Base-by-base conservation (phyloP, 306 rosid species). In the Castanea mollissima region DNA sequence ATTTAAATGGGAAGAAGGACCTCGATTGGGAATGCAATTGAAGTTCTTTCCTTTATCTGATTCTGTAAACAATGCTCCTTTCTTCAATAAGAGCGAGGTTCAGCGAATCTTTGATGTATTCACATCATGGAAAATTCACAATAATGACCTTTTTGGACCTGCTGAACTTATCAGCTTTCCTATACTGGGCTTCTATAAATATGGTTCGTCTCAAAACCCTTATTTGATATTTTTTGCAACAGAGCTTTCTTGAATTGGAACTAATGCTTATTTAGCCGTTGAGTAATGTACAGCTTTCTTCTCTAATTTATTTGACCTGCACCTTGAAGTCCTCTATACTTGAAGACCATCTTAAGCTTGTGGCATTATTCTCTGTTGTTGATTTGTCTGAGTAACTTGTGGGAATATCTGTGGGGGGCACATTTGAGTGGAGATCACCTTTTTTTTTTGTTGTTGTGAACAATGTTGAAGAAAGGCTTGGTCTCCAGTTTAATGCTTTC, bases 91-190 rank as follows among this genome's bases (percentile, higher is more conserved):
- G 0, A 87, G 87, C 0, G 99, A 94, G 86, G 82, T 94, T 78
- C 51, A 6, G 67, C 83, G 97, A 80, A 52, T 94, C 79, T 77
- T 34, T 56, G 4, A 32, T 82, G 69, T 25, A 89, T 92, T 92
- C 85, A 81, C 95, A 19, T 75, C 83, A 76, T 94, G 99, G 99
- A 46, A 18, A 3, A 89, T 94, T 86, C 76, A 62, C 7, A 92
- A 90, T 41, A 73, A 56, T 51, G 90, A 76, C 1, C 4, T 86
- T 29, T 94, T 91, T 80, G 99, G 99, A 38, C 99, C 99, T 38
- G 91, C 90, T 77, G 99, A 94, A 85, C 88, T 92, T 60, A 3
- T 87, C 38, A 18, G 58, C 56, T 81, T 92, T 78, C 29, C 57
- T 69, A 83, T 93, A 27, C 60, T 84, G 70, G 93, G 55, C 54